Conservation (phyloP, 768 basidiomycete species). For the Suillus subluteus region DNA sequence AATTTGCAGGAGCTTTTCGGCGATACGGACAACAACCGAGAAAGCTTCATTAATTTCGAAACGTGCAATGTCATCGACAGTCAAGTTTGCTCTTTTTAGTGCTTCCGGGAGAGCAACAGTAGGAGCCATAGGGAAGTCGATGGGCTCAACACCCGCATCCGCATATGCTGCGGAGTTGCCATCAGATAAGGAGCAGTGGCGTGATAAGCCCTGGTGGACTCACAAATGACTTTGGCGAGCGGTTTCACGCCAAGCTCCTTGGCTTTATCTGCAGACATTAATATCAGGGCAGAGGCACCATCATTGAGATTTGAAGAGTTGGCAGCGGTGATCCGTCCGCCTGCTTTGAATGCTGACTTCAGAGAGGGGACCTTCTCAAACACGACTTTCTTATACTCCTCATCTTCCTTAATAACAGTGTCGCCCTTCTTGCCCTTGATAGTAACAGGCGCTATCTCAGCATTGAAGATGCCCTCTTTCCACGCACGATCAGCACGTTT, state of each 20-base stretch:
- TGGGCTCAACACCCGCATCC: slow-evolving; percentile 94
- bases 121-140: slow-evolving; percentile 96
- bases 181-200: not conserved
- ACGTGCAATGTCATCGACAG: slow-evolving; percentile 79
- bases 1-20: slow-evolving; percentile 84
- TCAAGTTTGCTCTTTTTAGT: slow-evolving; percentile 83
- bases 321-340: slow-evolving; percentile 92
- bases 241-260: slow-evolving; percentile 90
- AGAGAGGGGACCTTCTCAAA: slow-evolving; percentile 92
- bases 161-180: slow-evolving; percentile 71
- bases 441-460: slow-evolving; percentile 87
- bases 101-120: slow-evolving; percentile 90
- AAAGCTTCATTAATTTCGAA: slow-evolving; percentile 99
- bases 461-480: slow-evolving; percentile 81
- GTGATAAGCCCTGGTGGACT: slow-evolving; percentile 34
- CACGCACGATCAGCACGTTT: slow-evolving; percentile 91
- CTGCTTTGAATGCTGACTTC: slow-evolving; percentile 87
- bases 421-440: slow-evolving; percentile 96
- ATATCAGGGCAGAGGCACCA: slow-evolving; percentile 92
- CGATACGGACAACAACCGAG: slow-evolving; percentile 89
- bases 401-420: slow-evolving; percentile 88
- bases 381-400: slow-evolving; percentile 97
- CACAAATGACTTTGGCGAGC: slow-evolving; percentile 93
- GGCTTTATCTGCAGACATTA: slow-evolving; percentile 94
- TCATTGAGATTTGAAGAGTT: slow-evolving; percentile 96